Conservation (phyloP, 345 rosid genomes). For the Brassica rapa region DNA sequence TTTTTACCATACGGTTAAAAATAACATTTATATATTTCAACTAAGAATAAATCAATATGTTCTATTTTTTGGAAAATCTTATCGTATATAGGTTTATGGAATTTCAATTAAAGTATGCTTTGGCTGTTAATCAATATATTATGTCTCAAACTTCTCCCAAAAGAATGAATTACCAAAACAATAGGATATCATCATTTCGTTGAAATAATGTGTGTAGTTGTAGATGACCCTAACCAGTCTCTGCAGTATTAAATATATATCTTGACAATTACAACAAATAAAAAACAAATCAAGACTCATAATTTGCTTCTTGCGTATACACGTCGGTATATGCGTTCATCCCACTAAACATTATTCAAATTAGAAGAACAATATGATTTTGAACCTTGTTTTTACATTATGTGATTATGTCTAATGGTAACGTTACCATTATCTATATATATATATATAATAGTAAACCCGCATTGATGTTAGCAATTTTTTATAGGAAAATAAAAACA, state of each 20-base stretch:
- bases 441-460: no score
- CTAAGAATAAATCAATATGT: no score
- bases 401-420: no score
- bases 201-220: background rate
- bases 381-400: background rate
- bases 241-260: background rate
- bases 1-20: no score
- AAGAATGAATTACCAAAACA: background rate
- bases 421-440: no score
- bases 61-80: no score
- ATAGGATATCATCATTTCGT: background rate
- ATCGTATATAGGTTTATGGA: no score
- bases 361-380: background rate
- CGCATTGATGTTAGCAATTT: no score
- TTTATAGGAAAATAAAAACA: no score
- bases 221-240: background rate
- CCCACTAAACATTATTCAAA: background rate
- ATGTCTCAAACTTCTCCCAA: background rate
- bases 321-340: background rate
- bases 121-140: no score
- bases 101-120: no score
- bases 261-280: background rate
- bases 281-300: background rate
- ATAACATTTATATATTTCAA: no score
- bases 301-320: background rate